phyloP scores from a whole-genome alignment of 1,139 yeast species.

The Geotrichum bryndzae region DNA sequence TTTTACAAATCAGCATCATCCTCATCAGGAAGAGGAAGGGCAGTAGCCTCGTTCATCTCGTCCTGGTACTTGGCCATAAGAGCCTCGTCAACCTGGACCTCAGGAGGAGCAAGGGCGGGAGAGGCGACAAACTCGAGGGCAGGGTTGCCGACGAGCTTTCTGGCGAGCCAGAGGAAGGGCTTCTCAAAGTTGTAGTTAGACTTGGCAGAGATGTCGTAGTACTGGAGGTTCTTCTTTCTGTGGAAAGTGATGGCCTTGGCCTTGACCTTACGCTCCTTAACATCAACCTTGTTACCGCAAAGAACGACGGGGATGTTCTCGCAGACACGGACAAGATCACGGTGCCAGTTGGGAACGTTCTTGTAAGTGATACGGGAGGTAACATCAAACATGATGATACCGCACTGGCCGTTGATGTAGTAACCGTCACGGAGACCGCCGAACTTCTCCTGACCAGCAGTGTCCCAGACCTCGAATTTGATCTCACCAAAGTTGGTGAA shows the following conservation, averaged over 20 bases:
- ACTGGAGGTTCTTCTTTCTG: slow-evolving; percentile 99
- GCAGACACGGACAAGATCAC: slow-evolving; percentile 96
- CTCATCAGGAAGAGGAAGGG: slow-evolving; percentile 99
- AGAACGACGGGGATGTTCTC: slow-evolving; percentile 98
- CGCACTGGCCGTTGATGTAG: slow-evolving; percentile 99
- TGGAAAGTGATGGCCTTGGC: slow-evolving; percentile 99
- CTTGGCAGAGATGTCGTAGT: slow-evolving; percentile 98
- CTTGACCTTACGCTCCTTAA: slow-evolving; percentile 98
- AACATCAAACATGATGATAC: slow-evolving; percentile 99
- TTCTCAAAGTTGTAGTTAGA: slow-evolving; percentile 99
- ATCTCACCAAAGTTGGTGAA: slow-evolving; percentile 98
- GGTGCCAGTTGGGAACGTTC: slow-evolving; percentile 99
- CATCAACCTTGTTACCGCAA: slow-evolving; percentile 99
- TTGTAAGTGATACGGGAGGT: slow-evolving; percentile 98
- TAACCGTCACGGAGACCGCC: slow-evolving; percentile 99
- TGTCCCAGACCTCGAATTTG: slow-evolving; percentile 99
- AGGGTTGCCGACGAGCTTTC: slow-evolving; percentile 98
- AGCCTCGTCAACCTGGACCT: slow-evolving; percentile 92
- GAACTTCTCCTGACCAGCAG: slow-evolving; percentile 99
- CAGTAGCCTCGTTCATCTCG: slow-evolving; percentile 99
- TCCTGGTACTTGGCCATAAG: slow-evolving; percentile 97
- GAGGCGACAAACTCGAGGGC: slow-evolving; percentile 97
- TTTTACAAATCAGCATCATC: slow-evolving; percentile 95
- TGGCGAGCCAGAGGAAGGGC: slow-evolving; percentile 99
- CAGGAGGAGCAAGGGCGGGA: slow-evolving; percentile 99